phyloP scores from a whole-genome alignment of 768 basidiomycete species.

The Chalciporus piperatus region DNA sequence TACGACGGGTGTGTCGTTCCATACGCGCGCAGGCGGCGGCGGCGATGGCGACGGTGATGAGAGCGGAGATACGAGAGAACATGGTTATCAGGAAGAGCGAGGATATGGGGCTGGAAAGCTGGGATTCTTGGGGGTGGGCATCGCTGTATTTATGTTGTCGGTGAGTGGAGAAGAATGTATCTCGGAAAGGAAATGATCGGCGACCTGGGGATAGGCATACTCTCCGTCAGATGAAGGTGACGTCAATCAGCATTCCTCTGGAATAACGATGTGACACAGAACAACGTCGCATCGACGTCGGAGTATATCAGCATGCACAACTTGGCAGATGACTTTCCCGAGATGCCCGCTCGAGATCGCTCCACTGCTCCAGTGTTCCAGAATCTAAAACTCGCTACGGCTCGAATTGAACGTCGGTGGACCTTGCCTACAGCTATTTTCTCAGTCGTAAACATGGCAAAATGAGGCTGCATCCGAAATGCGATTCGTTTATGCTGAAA shows the following conservation, averaged over 20 bases:
- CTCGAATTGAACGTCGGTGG: too few species aligned
- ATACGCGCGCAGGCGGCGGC: conserved; percentile 22
- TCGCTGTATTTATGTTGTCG: conserved; percentile 24
- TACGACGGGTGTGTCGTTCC: conserved; percentile 17
- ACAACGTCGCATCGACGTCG: too few species aligned
- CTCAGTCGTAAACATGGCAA: too few species aligned
- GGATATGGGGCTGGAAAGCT: not conserved
- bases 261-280: not conserved
- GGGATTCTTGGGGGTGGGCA: not conserved
- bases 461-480: too few species aligned
- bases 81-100: conserved; percentile 7
- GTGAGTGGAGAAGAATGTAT: not conserved
- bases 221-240: conserved; percentile 6
- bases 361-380: too few species aligned
- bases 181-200: conserved; percentile 16
- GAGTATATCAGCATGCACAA: not conserved
- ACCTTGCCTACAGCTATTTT: too few species aligned
- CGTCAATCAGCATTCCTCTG: conserved; percentile 12
- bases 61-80: conserved; percentile 20
- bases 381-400: too few species aligned
- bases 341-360: not conserved
- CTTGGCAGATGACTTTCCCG: not conserved
- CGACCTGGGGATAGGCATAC: not conserved
- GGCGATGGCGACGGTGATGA: conserved; percentile 18
- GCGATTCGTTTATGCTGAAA: too few species aligned